These are phyloP conservation scores for Alternaria ventricosa DNA, from an alignment of 2,329 filamentous ascomycete species.

Conservation along the genomic window DNA sequence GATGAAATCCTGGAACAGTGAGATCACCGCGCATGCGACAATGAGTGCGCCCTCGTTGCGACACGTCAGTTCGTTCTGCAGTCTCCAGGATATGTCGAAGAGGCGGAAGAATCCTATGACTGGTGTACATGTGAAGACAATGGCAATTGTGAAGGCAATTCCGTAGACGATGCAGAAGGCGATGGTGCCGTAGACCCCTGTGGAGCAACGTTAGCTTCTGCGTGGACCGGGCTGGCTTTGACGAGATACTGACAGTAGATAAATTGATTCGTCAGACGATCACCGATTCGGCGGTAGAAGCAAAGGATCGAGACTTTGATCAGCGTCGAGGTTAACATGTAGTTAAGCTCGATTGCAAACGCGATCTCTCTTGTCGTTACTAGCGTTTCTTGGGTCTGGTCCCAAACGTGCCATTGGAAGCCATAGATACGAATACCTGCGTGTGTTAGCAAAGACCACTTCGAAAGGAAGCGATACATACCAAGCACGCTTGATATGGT, in stretches of 20 bases:
- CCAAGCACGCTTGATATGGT: constrained; percentile 37
- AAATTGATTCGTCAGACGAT: constrained; percentile 45
- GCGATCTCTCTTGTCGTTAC: constrained; percentile 36
- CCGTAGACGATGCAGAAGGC: constrained; percentile 48
- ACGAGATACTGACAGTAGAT: constrained; percentile 32
- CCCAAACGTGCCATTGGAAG: constrained; percentile 44
- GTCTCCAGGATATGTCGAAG: constrained; percentile 43
- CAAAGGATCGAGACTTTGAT: constrained; percentile 41
- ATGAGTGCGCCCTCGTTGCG: constrained; percentile 49
- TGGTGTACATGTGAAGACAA: constrained; percentile 49
- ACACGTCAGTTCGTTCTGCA: constrained; percentile 43
- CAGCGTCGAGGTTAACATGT: constrained; percentile 26
- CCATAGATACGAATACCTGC: constrained; percentile 38
- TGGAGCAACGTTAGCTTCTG: not conserved
- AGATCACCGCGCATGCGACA: constrained; percentile 48
- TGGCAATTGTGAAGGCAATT: constrained; percentile 45
- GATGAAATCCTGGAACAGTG: constrained; percentile 50
- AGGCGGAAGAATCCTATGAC: constrained; percentile 51
- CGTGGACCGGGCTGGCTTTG: not conserved
- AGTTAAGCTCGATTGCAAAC: constrained; percentile 17
- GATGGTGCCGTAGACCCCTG: constrained; percentile 45
- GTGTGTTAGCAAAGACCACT: constrained; percentile 12
- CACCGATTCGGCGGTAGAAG: constrained; percentile 54
- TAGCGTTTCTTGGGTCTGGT: constrained; percentile 33
- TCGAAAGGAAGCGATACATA: constrained; percentile 6